Conservation (phyloP, 108 stramenopile species). For the Discostella stelligeroides region DNA sequence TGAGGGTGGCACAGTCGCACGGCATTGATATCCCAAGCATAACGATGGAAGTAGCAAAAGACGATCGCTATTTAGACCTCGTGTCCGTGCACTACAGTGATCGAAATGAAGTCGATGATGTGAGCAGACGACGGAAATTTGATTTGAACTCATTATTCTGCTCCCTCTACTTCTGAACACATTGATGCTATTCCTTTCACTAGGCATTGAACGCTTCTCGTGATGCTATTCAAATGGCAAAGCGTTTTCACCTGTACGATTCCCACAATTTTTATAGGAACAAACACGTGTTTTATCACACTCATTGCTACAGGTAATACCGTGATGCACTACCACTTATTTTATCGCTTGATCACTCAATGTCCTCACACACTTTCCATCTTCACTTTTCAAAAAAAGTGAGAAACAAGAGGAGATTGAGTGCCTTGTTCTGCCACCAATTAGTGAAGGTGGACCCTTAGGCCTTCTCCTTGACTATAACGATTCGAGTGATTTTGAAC, state of each 20-base stretch:
- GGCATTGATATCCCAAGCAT: constrained; percentile 25
- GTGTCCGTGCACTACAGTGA: constrained; percentile 14
- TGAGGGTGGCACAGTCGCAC: constrained; percentile 16
- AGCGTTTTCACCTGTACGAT: constrained; percentile 18
- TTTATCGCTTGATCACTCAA: background rate
- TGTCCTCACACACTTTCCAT: background rate
- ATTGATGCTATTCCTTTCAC: background rate
- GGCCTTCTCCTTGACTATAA: constrained; percentile 29
- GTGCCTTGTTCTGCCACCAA: constrained; percentile 35
- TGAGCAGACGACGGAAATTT: constrained; percentile 5
- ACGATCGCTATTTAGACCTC: constrained; percentile 13
- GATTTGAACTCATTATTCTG: background rate
- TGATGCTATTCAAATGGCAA: constrained; percentile 16
- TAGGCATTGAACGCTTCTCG: constrained; percentile 15
- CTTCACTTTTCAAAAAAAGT: background rate
- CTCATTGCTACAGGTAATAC: constrained; percentile 15
- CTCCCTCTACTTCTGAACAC: background rate
- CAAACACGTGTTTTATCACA: constrained; percentile 18
- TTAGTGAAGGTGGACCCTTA: constrained; percentile 8
- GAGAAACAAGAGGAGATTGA: background rate
- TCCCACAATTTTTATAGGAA: constrained; percentile 2
- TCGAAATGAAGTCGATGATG: constrained; percentile 10
- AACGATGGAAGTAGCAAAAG: constrained; percentile 9
- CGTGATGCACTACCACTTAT: background rate
- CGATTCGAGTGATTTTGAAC: background rate